Evolutionary conservation across 495 filamentous ascomycete genomes (phyloP).

Genomic region (Tuber borchii): DNA sequence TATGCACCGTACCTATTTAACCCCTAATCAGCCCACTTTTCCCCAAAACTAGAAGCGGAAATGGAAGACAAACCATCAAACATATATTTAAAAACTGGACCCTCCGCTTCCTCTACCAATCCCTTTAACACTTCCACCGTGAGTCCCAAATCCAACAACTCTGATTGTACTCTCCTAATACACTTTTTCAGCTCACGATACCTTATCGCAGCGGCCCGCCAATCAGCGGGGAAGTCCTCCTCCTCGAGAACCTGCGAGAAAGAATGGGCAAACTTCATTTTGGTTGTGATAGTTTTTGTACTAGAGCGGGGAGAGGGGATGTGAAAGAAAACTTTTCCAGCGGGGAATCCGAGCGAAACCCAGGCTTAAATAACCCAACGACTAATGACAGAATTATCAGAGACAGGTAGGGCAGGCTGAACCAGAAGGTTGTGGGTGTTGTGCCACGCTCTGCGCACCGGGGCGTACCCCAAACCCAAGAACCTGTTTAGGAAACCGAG

Average conservation of each 20-base stretch:
- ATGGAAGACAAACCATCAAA: slow-evolving; percentile 44
- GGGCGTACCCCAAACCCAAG: neutral
- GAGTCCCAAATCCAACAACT: slow-evolving; percentile 57
- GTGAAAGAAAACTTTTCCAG: neutral
- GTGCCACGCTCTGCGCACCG: neutral
- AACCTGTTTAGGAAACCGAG: neutral
- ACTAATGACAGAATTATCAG: neutral
- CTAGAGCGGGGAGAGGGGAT: neutral
- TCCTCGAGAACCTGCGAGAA: slow-evolving; percentile 55
- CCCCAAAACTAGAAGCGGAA: slow-evolving; percentile 9
- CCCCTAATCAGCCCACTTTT: neutral
- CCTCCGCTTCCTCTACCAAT: slow-evolving; percentile 46
- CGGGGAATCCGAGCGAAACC: neutral
- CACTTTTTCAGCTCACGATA: slow-evolving; percentile 71
- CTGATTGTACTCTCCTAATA: slow-evolving; percentile 59
- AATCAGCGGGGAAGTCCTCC: slow-evolving; percentile 57
- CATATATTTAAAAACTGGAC: slow-evolving; percentile 45
- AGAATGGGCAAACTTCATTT: slow-evolving; percentile 70
- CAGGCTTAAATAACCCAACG: neutral
- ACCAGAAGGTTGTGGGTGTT: neutral
- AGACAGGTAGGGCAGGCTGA: neutral
- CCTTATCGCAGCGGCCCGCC: slow-evolving; percentile 63
- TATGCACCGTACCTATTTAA: slow-evolving; percentile 40
- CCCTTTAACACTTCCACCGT: slow-evolving; percentile 54
- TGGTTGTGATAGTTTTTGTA: slow-evolving; percentile 13